phyloP scores from a whole-genome alignment of 805 yeast species.

The Metschnikowia rubicola region DNA sequence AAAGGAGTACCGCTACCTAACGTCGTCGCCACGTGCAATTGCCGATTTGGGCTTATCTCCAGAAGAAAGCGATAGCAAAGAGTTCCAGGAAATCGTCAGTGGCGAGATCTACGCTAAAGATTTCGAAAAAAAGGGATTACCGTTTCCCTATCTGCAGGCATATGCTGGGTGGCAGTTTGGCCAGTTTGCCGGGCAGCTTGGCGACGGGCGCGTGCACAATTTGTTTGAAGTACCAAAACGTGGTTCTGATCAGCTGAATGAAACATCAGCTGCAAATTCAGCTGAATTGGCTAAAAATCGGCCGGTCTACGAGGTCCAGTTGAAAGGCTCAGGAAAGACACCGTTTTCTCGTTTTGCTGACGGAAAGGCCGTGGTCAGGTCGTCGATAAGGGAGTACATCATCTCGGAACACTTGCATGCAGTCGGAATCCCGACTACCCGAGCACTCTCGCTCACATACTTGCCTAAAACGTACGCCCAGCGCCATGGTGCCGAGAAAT shows the following conservation, averaged over 20 bases:
- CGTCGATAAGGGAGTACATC: slow-evolving; percentile 83
- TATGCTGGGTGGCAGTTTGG: slow-evolving; percentile 98
- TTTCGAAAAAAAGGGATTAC: slow-evolving; percentile 22
- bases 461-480: slow-evolving; percentile 77
- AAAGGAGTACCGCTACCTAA: slow-evolving; percentile 48
- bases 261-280: no score
- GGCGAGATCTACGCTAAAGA: slow-evolving; percentile 47
- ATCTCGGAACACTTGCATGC: slow-evolving; percentile 78
- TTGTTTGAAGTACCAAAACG: slow-evolving; percentile 63
- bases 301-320: slow-evolving; percentile 60
- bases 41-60: slow-evolving; percentile 54
- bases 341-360: slow-evolving; percentile 95
- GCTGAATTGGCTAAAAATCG: slow-evolving; percentile 24
- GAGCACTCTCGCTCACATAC: slow-evolving; percentile 71
- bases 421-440: slow-evolving; percentile 80
- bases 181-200: slow-evolving; percentile 92
- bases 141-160: slow-evolving; percentile 83
- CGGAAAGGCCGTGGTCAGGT: slow-evolving; percentile 88
- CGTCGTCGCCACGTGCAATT: slow-evolving; percentile 60
- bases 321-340: slow-evolving; percentile 90
- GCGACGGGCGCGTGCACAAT: slow-evolving; percentile 90
- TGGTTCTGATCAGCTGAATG: slow-evolving; percentile 3
- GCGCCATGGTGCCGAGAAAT: slow-evolving; percentile 66
- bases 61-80: slow-evolving; percentile 37
- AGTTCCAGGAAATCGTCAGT: slow-evolving; percentile 52